A percentile compares a stretch with the other conserved stretches of the same genome.
Conservation (phyloP, 2,329 filamentous ascomycete species). For the Diplodia intermedia region DNA sequence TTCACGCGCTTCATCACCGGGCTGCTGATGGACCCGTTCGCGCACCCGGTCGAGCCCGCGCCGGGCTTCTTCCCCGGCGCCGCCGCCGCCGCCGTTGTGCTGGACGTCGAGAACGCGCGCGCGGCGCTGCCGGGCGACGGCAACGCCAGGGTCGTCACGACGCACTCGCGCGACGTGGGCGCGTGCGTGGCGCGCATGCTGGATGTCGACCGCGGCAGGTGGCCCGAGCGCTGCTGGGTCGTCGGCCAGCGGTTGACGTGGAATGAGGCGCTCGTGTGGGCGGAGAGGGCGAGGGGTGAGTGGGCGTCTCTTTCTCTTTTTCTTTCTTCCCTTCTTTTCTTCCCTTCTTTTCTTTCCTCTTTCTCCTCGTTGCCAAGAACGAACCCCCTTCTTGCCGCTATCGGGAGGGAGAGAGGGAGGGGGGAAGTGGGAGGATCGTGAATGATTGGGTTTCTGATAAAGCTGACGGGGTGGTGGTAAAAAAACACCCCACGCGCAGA, state of each 20-base stretch:
- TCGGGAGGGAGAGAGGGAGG: too few species aligned
- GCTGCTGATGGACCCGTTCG: slow-evolving; percentile 21
- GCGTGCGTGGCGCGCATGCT: slow-evolving; percentile 13
- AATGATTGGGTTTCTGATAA: too few species aligned
- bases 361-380: too few species aligned
- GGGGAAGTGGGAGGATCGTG: too few species aligned
- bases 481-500: not conserved
- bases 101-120: slow-evolving; percentile 28
- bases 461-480: too few species aligned
- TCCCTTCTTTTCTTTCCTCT: too few species aligned
- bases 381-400: too few species aligned
- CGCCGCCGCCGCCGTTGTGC: not conserved
- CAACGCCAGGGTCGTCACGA: slow-evolving; percentile 13
- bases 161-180: slow-evolving; percentile 26
- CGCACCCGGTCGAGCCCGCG: slow-evolving; percentile 3
- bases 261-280: slow-evolving; percentile 23
- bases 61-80: not conserved
- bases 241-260: slow-evolving; percentile 28
- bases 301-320: too few species aligned
- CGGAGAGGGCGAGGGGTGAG: slow-evolving; percentile 19
- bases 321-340: too few species aligned
- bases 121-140: slow-evolving; percentile 23
- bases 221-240: slow-evolving; percentile 18
- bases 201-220: not conserved
- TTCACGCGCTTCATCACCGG: slow-evolving; percentile 19